phyloP scores from a whole-genome alignment of 257 asterid genomes.

The Solanum habrochaites region DNA sequence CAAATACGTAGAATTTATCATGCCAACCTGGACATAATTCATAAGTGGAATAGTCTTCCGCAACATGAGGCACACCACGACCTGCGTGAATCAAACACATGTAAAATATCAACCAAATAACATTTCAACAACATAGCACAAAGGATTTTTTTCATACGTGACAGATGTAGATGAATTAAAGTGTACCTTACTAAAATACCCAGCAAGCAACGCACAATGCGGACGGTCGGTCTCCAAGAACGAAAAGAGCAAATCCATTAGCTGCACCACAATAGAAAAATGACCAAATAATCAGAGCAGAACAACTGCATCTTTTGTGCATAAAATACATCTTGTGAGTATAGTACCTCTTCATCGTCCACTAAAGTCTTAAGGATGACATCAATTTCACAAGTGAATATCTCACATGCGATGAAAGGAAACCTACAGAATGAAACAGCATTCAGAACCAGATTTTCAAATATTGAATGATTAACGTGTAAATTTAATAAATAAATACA shows the following conservation, averaged over 20 bases:
- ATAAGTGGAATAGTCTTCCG: conserved; percentile 82
- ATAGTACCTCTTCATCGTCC: conserved; percentile 83
- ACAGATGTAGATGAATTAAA: conserved; percentile 1
- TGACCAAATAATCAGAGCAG: conserved; percentile 1
- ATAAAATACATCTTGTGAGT: background rate
- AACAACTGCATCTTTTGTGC: background rate
- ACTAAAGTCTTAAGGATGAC: conserved; percentile 92
- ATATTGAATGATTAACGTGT: background rate
- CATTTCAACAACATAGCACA: background rate
- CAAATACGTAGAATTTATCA: background rate
- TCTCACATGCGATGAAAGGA: conserved; percentile 95
- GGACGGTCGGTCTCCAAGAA: conserved; percentile 81
- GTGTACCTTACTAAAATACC: conserved; percentile 92
- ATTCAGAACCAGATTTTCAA: conserved; percentile 1
- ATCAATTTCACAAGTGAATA: conserved; percentile 94
- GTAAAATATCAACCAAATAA: conserved; percentile 6
- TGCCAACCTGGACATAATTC: conserved; percentile 81
- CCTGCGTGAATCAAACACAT: conserved; percentile 40
- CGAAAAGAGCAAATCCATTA: conserved; percentile 89
- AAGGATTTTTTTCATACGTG: background rate
- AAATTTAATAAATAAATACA: background rate
- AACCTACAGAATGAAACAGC: conserved; percentile 41
- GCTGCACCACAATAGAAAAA: conserved; percentile 30
- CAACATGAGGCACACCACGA: conserved; percentile 85
- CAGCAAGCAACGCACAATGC: conserved; percentile 88